Evolutionary conservation across 2,329 filamentous ascomycete species (phyloP).

Genomic region (Fusarium robinianum): DNA sequence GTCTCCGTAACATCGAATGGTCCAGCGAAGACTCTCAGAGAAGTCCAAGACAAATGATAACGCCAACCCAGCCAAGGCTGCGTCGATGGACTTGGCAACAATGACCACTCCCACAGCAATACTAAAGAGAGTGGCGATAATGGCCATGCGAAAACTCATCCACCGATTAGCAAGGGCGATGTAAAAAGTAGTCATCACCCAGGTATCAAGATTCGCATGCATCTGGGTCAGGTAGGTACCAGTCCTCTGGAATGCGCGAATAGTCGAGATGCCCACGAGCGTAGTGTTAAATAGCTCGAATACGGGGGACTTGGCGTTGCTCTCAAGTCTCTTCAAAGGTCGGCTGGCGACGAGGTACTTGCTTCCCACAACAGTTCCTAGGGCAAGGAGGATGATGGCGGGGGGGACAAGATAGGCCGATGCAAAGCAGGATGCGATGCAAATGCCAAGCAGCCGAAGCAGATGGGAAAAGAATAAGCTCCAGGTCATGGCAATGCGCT

Average conservation of each 20-base stretch:
- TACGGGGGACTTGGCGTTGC: conserved; percentile 73
- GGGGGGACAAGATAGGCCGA: conserved; percentile 68
- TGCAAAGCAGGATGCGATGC: conserved; percentile 68
- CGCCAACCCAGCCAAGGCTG: conserved; percentile 73
- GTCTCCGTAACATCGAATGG: conserved; percentile 67
- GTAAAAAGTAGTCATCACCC: conserved; percentile 68
- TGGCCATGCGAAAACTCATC: conserved; percentile 72
- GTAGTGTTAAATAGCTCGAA: conserved; percentile 78
- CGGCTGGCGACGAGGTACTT: conserved; percentile 69
- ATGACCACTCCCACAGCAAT: conserved; percentile 66
- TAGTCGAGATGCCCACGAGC: conserved; percentile 71
- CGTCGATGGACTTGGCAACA: conserved; percentile 64
- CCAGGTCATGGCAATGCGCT: conserved; percentile 64
- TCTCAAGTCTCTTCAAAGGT: conserved; percentile 76
- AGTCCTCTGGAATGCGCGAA: conserved; percentile 72
- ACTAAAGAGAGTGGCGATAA: conserved; percentile 70
- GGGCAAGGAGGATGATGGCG: conserved; percentile 58
- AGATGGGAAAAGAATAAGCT: conserved; percentile 61
- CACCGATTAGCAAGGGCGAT: conserved; percentile 74
- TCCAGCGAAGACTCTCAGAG: conserved; percentile 64
- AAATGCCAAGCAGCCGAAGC: conserved; percentile 65
- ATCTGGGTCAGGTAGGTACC: conserved; percentile 69
- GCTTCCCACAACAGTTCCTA: conserved; percentile 60
- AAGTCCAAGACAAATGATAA: conserved; percentile 74
- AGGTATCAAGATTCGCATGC: conserved; percentile 68